phyloP scores from a whole-genome alignment of 208 protist species.

The Trichomonas tenax region DNA sequence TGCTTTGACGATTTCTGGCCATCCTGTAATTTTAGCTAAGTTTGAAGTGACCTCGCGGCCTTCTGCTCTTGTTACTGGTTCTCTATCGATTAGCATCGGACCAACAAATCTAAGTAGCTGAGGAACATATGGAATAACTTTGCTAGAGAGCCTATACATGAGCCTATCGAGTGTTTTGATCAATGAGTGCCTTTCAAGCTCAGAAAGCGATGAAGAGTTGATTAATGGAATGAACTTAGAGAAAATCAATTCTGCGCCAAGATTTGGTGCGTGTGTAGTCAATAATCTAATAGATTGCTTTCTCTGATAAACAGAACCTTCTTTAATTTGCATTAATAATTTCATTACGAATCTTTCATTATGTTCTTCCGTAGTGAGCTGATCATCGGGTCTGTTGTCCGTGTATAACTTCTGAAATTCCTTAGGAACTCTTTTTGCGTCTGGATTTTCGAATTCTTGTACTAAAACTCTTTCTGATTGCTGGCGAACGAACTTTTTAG shows the following conservation, averaged over 20 bases:
- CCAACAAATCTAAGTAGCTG: conserved; percentile 96
- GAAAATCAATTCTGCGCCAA: conserved; percentile 86
- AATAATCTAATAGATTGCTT: conserved; percentile 82
- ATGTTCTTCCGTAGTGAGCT: conserved; percentile 16
- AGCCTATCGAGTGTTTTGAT: conserved; percentile 85
- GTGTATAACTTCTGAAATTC: background rate
- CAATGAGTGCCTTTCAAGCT: conserved; percentile 91
- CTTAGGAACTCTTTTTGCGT: background rate
- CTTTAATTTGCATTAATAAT: conserved; percentile 89
- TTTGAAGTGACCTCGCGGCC: conserved; percentile 93
- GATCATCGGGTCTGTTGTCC: background rate
- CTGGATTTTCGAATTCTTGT: background rate
- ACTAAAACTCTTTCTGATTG: background rate
- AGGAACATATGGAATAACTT: conserved; percentile 79
- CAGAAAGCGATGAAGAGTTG: conserved; percentile 76
- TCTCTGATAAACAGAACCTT: conserved; percentile 84
- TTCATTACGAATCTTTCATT: conserved; percentile 80
- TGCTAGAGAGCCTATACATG: conserved; percentile 85
- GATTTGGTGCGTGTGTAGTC: conserved; percentile 85
- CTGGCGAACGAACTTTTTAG: background rate
- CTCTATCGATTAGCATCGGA: conserved; percentile 88
- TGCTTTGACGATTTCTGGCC: conserved; percentile 83
- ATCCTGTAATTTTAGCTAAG: conserved; percentile 88
- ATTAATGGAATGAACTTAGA: conserved; percentile 90
- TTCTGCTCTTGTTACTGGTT: conserved; percentile 89